Base-by-base conservation (phyloP, 257 asterid genomes). In the Scutellaria barbata region DNA sequence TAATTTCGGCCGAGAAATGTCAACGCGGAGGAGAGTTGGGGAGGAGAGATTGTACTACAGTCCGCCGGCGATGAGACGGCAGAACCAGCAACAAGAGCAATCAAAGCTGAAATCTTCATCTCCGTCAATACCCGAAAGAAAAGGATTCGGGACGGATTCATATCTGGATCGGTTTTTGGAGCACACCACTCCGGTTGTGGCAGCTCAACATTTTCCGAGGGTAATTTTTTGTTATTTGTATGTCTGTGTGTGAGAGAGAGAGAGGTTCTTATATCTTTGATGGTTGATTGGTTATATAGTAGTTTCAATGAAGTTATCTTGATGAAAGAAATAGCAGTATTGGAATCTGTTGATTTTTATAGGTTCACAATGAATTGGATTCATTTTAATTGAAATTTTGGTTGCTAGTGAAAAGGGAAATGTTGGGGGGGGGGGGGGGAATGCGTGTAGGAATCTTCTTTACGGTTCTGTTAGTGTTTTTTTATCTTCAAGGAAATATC, bases 81-180 rank as follows among this genome's bases (percentile, higher is more conserved):
- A 71, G 50, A 80, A 82, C 69, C 86, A 85, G 72, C 84, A 74
- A 13, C 87, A 79, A 73, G 85, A 63, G 76, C 83, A 63, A 66
- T 64, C 67, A 66, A 81, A 83, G 78, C 66, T 66, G 7, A 81
- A 82, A 68, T 72, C 88, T 33, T 54, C 85, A 55, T 50, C 86
- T 65, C 60, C 85, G 45, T 67, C 82, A 13, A 39, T 69, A 39
- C 76, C 86, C 1, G 75, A 71, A 10, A 77, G 47, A 13, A 77
- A 56, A 72, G 83, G 63, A 69, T 41, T 63, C 55, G 80, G 64
- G 78, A 61, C 82, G 59, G 79, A 59, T 68, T 87, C 91, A 17
- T 85, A 90, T 73, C 84, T 94, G 85, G 96, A 94, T 81, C 96
- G 92, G 63, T 89, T 94, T 63, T 64, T 91, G 82, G 90, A 90